Percentiles rank a stretch among this genome's conserved stretches.
Evolutionary conservation across 176 grass and related monocot genomes (phyloP).

Genomic region (Aegilops speltoides): DNA sequence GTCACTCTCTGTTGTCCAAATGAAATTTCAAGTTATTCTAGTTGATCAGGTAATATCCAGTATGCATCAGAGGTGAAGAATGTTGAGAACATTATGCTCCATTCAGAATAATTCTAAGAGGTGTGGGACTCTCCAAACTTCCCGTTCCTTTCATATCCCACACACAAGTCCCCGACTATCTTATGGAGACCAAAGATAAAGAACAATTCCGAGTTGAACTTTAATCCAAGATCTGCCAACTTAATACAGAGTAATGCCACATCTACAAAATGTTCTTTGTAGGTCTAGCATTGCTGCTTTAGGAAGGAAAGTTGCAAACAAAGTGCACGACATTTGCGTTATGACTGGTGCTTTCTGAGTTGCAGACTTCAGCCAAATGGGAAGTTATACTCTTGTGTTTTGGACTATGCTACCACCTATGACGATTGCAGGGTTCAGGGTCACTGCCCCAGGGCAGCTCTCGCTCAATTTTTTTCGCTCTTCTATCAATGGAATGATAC

Average conservation of each 20-base stretch:
- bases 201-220: not conserved
- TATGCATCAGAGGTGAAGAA: not conserved
- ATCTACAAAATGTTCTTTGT: too few species aligned
- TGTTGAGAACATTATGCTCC: not conserved
- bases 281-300: too few species aligned
- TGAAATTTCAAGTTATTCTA: not conserved
- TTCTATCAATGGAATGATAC: too few species aligned
- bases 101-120: not conserved
- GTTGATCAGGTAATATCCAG: not conserved
- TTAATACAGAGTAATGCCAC: not conserved
- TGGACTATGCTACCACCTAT: not conserved
- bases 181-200: not conserved
- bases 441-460: not conserved
- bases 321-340: not conserved
- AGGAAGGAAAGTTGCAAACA: slow-evolving; percentile 4
- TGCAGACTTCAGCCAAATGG: not conserved
- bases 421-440: not conserved
- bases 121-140: not conserved
- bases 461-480: not conserved
- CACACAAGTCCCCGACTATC: not conserved
- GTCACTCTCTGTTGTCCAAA: slow-evolving; percentile 64
- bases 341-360: not conserved
- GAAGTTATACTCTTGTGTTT: not conserved
- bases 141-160: not conserved
- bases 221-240: not conserved